Conservation (phyloP, 2,329 filamentous ascomycete genomes). For the Trichoderma polysporum region DNA sequence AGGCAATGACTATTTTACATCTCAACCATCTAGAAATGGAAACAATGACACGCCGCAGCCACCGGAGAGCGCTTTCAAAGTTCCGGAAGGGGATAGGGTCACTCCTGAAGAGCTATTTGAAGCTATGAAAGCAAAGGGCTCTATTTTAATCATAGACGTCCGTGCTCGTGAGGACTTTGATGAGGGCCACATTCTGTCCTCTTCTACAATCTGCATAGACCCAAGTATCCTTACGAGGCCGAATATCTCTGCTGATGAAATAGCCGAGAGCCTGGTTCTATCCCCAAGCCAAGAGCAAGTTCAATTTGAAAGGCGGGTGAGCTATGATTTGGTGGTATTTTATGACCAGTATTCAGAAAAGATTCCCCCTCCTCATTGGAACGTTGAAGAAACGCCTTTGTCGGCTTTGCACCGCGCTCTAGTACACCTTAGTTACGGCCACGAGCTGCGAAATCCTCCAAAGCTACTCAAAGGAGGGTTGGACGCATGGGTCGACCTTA, state of each 20-base stretch:
- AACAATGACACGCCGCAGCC: slow-evolving; percentile 31
- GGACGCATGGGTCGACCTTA: slow-evolving; percentile 80
- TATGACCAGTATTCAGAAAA: slow-evolving; percentile 71
- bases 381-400: slow-evolving; percentile 54
- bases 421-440: slow-evolving; percentile 78
- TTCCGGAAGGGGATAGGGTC: slow-evolving; percentile 59
- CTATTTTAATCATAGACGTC: slow-evolving; percentile 81
- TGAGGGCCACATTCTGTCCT: slow-evolving; percentile 82
- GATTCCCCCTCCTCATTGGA: slow-evolving; percentile 41
- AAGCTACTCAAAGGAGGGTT: slow-evolving; percentile 80
- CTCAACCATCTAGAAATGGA: slow-evolving; percentile 26
- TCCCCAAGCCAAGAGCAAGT: slow-evolving; percentile 72
- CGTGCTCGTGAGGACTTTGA: slow-evolving; percentile 79
- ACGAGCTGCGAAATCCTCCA: slow-evolving; percentile 69
- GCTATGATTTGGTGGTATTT: slow-evolving; percentile 85
- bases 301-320: slow-evolving; percentile 69
- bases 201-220: slow-evolving; percentile 85
- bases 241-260: slow-evolving; percentile 61
- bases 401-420: slow-evolving; percentile 75
- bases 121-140: slow-evolving; percentile 60
- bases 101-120: slow-evolving; percentile 68
- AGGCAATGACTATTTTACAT: slow-evolving; percentile 35
- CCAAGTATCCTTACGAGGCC: slow-evolving; percentile 70
- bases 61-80: slow-evolving; percentile 44
- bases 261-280: slow-evolving; percentile 67